Conservation (phyloP, 306 rosid genomes). For the Luffa acutangula region DNA sequence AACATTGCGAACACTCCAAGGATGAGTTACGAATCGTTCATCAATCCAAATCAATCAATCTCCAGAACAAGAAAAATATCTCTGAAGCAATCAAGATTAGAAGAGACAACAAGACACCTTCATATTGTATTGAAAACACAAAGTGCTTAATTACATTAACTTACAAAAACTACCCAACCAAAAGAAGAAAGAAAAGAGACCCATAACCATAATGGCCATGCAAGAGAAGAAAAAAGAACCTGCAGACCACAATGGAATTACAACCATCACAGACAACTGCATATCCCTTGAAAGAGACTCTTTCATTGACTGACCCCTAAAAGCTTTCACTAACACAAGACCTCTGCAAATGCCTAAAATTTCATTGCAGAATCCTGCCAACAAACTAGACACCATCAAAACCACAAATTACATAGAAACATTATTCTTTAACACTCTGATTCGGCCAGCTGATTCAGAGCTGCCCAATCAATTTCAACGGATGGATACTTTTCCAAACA, state of each 20-base stretch:
- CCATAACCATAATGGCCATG: background rate
- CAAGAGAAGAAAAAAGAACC: conserved; percentile 5
- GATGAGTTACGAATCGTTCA: background rate
- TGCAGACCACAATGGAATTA: conserved; percentile 6
- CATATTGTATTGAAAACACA: background rate
- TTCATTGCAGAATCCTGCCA: conserved; percentile 50
- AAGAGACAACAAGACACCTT: background rate
- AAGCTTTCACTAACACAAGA: background rate
- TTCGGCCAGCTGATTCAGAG: conserved; percentile 10
- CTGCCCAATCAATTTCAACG: conserved; percentile 85
- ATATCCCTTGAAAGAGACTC: background rate
- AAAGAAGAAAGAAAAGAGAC: background rate
- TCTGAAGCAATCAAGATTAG: background rate
- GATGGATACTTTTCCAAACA: conserved; percentile 77
- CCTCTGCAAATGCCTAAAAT: conserved; percentile 69
- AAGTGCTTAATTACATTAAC: background rate
- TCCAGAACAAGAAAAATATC: background rate
- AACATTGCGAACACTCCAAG: background rate
- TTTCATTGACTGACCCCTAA: conserved; percentile 12
- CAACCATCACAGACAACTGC: background rate
- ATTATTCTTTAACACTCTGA: background rate
- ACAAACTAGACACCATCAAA: conserved; percentile 12
- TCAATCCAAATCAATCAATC: background rate
- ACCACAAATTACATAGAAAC: background rate
- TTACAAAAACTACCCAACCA: background rate